A percentile compares a stretch with the other conserved stretches of the same genome.
These are phyloP conservation scores for Ceratorhiza oryzae-sativae DNA, from an alignment of 1,284 basidiomycete genomes.

Conservation along the genomic window DNA sequence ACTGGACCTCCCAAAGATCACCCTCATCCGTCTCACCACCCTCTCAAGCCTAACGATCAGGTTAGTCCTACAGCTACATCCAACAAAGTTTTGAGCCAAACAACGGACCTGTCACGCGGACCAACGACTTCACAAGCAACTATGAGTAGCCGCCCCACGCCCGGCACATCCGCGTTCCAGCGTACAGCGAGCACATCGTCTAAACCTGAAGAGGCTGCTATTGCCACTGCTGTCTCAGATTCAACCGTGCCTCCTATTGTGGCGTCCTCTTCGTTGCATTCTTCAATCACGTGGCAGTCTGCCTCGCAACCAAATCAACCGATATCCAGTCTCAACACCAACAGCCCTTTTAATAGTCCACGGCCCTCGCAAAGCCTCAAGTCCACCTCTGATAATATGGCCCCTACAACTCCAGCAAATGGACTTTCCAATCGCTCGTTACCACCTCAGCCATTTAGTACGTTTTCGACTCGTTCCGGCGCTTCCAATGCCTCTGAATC, in stretches of 20 bases:
- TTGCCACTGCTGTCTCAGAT: background rate
- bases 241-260: background rate
- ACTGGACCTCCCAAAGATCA: conserved; percentile 34
- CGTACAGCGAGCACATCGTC: background rate
- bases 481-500: background rate
- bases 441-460: conserved; percentile 10
- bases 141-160: background rate
- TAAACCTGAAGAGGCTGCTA: background rate
- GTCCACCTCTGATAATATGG: background rate
- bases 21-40: conserved; percentile 30
- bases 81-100: background rate
- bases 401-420: conserved; percentile 1
- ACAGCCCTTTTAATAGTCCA: conserved; percentile 6
- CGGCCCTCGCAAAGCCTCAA: background rate
- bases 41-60: conserved; percentile 15
- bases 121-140: background rate
- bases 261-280: conserved; percentile 15
- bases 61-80: background rate
- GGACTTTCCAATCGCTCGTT: background rate
- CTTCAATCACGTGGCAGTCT: conserved; percentile 17
- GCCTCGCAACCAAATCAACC: conserved; percentile 27
- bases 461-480: background rate
- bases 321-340: background rate
- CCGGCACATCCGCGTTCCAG: background rate
- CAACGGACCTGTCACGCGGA: background rate